phyloP scores from a whole-genome alignment of 805 yeast species.

The Wickerhamiella sergipiensis region DNA sequence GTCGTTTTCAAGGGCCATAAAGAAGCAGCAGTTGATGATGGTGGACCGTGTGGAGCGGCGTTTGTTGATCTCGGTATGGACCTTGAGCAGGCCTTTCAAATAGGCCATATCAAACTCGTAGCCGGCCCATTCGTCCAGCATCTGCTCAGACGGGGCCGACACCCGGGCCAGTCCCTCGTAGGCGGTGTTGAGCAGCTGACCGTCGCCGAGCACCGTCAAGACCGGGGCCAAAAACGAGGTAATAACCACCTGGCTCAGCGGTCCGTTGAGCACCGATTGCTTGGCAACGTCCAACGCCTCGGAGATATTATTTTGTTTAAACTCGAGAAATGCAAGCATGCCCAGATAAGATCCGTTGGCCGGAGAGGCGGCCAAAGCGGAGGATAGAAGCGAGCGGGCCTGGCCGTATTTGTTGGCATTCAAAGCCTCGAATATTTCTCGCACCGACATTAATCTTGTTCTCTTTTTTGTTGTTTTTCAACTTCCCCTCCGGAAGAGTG shows the following conservation, averaged over 20 bases:
- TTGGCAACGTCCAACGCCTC: slow-evolving; percentile 8
- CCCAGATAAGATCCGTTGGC: slow-evolving; percentile 35
- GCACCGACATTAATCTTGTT: not conserved
- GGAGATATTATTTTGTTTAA: slow-evolving; percentile 4
- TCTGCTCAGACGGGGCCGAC: slow-evolving; percentile 12
- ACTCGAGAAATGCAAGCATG: slow-evolving; percentile 11
- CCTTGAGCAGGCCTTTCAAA: slow-evolving; percentile 13
- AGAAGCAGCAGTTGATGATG: slow-evolving; percentile 28
- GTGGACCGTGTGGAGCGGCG: slow-evolving; percentile 13
- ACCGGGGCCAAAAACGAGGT: slow-evolving; percentile 25
- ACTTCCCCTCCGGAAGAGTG: not conserved
- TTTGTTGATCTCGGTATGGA: slow-evolving; percentile 17
- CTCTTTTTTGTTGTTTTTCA: too few relatives aligned
- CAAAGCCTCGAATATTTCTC: slow-evolving; percentile 27
- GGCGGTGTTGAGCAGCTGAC: slow-evolving; percentile 19
- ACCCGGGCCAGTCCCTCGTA: slow-evolving; percentile 15
- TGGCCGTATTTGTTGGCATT: slow-evolving; percentile 38
- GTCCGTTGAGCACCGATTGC: slow-evolving; percentile 7
- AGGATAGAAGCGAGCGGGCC: slow-evolving; percentile 38
- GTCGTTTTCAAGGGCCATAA: slow-evolving; percentile 29
- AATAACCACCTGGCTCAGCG: slow-evolving; percentile 5
- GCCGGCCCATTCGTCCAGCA: slow-evolving; percentile 16
- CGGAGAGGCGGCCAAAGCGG: slow-evolving; percentile 43
- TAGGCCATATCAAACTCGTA: slow-evolving; percentile 11
- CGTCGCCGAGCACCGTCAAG: slow-evolving; percentile 16